phyloP scores from a whole-genome alignment of 441 rosid species.

The Jatropha podagrica region DNA sequence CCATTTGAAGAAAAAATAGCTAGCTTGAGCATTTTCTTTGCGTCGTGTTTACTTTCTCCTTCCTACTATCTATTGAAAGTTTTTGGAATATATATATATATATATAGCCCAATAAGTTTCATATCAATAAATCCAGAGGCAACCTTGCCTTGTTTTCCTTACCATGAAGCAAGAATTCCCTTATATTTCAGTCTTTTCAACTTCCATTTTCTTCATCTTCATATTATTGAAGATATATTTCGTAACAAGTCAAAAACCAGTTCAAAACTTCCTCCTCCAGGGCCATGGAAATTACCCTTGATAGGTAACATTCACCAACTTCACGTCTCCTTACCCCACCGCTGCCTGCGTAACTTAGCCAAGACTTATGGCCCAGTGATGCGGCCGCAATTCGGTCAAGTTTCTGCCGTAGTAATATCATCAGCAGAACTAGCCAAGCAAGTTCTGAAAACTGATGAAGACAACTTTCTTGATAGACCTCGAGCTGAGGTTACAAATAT shows the following conservation, averaged over 20 bases:
- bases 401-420: background rate
- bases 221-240: background rate
- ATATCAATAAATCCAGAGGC: too few species aligned
- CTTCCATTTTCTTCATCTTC: background rate
- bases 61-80: too few species aligned
- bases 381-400: constrained; percentile 8
- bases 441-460: constrained; percentile 5
- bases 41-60: too few species aligned
- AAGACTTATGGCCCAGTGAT: constrained; percentile 8
- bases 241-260: background rate
- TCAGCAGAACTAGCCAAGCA: constrained; percentile 10
- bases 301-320: constrained; percentile 15
- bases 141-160: background rate
- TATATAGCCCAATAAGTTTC: too few species aligned
- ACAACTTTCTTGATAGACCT: background rate
- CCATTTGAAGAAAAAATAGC: too few species aligned
- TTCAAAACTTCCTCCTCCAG: background rate
- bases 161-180: background rate
- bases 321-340: background rate
- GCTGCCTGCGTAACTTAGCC: background rate
- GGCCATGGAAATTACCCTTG: background rate
- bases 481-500: background rate
- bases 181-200: background rate
- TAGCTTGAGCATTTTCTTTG: too few species aligned
- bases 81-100: too few species aligned